Evolutionary conservation across 768 basidiomycete genomes (phyloP).

Genomic region (Sporobolomyces phaffii): DNA sequence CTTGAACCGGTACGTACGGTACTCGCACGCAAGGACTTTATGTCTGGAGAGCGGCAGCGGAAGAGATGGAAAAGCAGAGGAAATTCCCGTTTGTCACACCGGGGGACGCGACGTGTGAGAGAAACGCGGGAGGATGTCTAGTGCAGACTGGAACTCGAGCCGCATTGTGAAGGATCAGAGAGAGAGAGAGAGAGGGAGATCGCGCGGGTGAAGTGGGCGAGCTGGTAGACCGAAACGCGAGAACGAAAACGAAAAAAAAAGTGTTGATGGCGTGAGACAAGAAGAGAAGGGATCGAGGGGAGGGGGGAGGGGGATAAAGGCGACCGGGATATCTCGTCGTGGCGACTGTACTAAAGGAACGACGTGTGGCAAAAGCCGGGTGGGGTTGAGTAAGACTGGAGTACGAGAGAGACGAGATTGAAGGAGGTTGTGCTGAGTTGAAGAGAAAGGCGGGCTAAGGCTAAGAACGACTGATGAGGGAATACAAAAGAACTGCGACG

Average conservation of each 20-base stretch:
- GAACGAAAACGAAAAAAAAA: not conserved
- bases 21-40: no score
- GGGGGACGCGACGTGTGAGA: no score
- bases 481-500: not conserved
- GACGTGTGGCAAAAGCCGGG: not conserved
- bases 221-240: no score
- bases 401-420: not conserved
- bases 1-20: no score
- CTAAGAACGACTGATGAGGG: not conserved
- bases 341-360: not conserved
- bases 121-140: no score
- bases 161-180: not conserved
- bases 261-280: not conserved
- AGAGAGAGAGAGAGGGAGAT: constrained; percentile 3
- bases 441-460: not conserved
- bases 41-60: no score
- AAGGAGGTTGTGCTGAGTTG: no score
- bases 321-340: not conserved
- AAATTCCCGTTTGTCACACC: no score
- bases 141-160: no score
- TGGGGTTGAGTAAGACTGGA: not conserved
- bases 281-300: not conserved
- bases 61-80: no score
- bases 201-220: no score
- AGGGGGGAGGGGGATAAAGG: not conserved